Evolutionary conservation across 305 asterid genomes (phyloP).

Genomic region (Solanum hybrid): DNA sequence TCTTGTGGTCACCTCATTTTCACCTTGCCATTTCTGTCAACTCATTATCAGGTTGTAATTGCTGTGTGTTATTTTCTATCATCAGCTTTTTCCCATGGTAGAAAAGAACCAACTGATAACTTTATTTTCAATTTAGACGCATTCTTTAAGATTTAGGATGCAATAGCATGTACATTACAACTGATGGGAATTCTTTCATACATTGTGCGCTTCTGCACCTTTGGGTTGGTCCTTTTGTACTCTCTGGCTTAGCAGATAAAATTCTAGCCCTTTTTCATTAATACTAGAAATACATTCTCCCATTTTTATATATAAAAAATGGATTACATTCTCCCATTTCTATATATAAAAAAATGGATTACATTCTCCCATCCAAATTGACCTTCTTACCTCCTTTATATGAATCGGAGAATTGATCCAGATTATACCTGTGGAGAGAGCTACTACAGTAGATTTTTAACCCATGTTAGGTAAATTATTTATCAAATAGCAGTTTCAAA

Average conservation of each 20-base stretch:
- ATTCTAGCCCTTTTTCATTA: background rate
- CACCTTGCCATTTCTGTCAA: background rate
- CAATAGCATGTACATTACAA: background rate
- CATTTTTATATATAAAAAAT: background rate
- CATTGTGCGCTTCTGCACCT: background rate
- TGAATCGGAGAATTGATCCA: background rate
- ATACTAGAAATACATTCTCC: background rate
- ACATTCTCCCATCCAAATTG: background rate
- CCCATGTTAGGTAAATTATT: background rate
- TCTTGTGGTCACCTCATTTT: background rate
- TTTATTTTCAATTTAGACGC: background rate
- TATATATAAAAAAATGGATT: background rate
- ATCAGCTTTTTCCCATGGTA: background rate
- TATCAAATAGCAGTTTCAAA: background rate
- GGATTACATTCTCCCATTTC: background rate
- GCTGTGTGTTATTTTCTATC: background rate
- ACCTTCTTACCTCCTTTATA: background rate
- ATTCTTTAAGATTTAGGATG: background rate
- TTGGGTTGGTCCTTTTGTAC: background rate
- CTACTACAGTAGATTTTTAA: background rate
- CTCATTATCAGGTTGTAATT: background rate
- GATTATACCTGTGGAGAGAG: background rate
- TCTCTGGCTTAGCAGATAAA: background rate
- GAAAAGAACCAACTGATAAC: background rate
- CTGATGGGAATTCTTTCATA: slow-evolving; percentile 1